Evolutionary conservation across 73 alveolate genomes (phyloP).

Genomic region (Durusdinium trenchii): DNA sequence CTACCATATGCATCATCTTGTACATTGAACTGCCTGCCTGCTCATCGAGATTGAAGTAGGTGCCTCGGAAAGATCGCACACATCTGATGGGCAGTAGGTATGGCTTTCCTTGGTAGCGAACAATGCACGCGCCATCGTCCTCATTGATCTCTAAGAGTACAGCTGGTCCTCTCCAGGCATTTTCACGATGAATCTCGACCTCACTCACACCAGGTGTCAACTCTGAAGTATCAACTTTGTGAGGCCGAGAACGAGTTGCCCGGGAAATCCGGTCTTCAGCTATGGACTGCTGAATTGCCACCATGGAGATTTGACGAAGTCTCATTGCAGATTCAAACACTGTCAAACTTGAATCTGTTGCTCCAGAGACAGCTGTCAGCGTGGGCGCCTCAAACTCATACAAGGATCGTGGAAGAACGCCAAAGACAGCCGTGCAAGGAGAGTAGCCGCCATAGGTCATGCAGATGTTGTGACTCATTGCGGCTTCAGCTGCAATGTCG

Average conservation of each 20-base stretch:
- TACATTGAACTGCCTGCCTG: not conserved
- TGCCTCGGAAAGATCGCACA: not conserved
- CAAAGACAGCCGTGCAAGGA: not conserved
- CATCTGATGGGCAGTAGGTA: not conserved
- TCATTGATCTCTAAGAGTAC: not conserved
- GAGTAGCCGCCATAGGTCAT: not conserved
- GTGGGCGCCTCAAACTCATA: not conserved
- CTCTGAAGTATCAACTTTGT: not conserved
- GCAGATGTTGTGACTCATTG: not conserved
- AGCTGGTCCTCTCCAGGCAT: not conserved
- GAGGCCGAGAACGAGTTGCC: not conserved
- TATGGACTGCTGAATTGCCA: not conserved
- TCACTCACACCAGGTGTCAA: not conserved
- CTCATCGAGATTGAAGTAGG: not conserved
- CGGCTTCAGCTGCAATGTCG: not conserved
- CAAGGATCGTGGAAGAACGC: not conserved
- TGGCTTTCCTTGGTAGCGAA: too few species aligned
- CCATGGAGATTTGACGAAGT: not conserved
- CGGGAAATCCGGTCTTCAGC: not conserved
- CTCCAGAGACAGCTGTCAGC: not conserved
- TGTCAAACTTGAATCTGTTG: not conserved
- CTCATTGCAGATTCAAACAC: not conserved
- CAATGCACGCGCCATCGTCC: not conserved
- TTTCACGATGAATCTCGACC: not conserved
- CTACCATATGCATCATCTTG: not conserved